Evolutionary conservation across 495 filamentous ascomycete species (phyloP), one percentile per base, ranked within the genome.

Genomic region (Neurospora tetrasperma): DNA sequence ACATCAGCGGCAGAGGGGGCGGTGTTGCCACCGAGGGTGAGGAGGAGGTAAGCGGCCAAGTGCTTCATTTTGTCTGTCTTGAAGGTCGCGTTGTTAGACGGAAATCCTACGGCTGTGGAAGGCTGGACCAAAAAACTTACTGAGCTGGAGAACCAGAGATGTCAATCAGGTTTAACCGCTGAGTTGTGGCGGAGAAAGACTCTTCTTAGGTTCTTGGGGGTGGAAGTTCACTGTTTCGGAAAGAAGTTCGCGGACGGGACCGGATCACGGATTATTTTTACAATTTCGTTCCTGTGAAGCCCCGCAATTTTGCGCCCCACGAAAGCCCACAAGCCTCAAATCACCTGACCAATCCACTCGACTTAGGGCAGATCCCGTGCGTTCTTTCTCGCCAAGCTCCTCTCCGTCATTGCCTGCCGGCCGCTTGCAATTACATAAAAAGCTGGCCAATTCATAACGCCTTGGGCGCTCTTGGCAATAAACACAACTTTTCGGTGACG

Each of bases 41-140:
- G 91, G 83, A 99, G 96, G 79, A 99, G 93, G 90, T 97, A 99
- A 81, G 96, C 94, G 82, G 96, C 96, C 86, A 99, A 92, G 87
- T 98, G 91, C 94, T 98, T 99, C 96, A 99, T 99, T 93, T 90
- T 95, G 86, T 41, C 44, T 72, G 73, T 39, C 23, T 71, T 43
- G 72, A 35, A 27, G 31, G n/a, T 39, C 59, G 48, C 43, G 42
- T 35, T 69, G 54, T 27, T 35, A 40, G 44, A 31, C 42, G 42
- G 54, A 42, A 42, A 66, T 66, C 12, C 46, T 35, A 54, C 71
- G 48, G 35, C 43, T 42, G 35, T 44, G n/a, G 73, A 43, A 42
- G 38, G 43, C 71, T 41, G 5, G 73, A 71, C 12, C 41, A 68
- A 70, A 70, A 69, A 71, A 79, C 82, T 82, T 75, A 83, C 82